phyloP scores from a whole-genome alignment of 805 yeast genomes.

The Metschnikowia peoriensis region DNA sequence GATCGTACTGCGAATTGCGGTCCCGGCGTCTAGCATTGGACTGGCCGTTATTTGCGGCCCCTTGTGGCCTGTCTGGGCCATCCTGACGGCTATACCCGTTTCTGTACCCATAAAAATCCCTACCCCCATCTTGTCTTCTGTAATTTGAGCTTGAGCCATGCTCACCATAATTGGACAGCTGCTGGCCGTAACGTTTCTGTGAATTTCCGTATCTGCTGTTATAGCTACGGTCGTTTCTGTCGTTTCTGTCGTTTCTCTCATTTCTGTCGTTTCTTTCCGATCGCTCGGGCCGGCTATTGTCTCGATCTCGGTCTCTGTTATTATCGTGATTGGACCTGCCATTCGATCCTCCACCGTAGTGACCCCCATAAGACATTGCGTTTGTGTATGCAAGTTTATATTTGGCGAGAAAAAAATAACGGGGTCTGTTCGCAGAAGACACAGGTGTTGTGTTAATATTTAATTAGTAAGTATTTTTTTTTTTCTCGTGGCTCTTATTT shows the following conservation, averaged over 20 bases:
- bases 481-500: background rate
- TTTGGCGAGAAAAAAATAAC: background rate
- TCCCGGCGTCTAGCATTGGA: constrained; percentile 3
- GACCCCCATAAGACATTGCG: constrained; percentile 14
- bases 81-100: constrained; percentile 4
- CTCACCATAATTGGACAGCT: background rate
- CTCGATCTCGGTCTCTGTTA: constrained; percentile 11
- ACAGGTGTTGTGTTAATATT: background rate
- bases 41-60: background rate
- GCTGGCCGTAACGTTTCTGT: constrained; percentile 7
- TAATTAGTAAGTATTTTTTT: background rate
- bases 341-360: constrained; percentile 7
- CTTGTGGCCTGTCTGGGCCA: background rate
- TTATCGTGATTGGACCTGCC: constrained; percentile 9
- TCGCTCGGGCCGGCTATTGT: constrained; percentile 3
- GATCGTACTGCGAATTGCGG: constrained; percentile 7
- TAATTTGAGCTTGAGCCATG: constrained; percentile 4
- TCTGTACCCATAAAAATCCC: constrained; percentile 15
- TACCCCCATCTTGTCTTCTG: constrained; percentile 8
- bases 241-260: constrained; percentile 2
- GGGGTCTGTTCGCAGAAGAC: background rate
- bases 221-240: background rate
- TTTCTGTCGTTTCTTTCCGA: constrained; percentile 1
- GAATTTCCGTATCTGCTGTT: constrained; percentile 6
- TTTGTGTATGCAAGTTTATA: background rate